Evolutionary conservation across 768 basidiomycete species (phyloP), one percentile per base, ranked within the genome.

Genomic region (Termitomyces titanicus): DNA sequence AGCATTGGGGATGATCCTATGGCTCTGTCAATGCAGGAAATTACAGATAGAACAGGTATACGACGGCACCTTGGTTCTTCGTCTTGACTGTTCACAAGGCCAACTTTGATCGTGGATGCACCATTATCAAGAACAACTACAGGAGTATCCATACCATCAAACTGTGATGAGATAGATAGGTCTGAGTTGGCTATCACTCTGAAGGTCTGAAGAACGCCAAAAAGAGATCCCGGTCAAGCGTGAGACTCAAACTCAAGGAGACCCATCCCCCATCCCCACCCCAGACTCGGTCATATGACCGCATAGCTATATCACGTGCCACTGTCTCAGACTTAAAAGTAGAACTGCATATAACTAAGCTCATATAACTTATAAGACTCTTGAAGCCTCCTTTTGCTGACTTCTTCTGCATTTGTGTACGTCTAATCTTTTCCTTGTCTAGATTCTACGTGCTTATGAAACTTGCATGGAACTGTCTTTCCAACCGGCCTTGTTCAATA

Each of bases 111-210:
- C 4, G 82, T 82, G 34, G 80, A 84, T 10, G 84, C 94, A 38
- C 94, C 94, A 66, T 96, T 98, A 69, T 98, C 94, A 43, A 96
- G 76, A 13, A 95, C 76, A 52, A 94, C 72, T 25, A 85, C 74
- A 12, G 66, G 52, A 47, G 48, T 33, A 47, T 57, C 48, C 61
- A 64, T 57, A 38, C 6, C 15, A 22, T 15, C 18, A 18, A 29
- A 24, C 18, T n/a, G 37, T 12, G 27, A 47, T 47, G 20, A n/a
- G n/a, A n/a, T 47, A 4, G 9, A 29, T 29, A 29, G 29, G 29
- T 29, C 29, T 29, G 9, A 29, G 29, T 29, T 29, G 29, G 29
- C 9, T 29, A 9, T 29, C 3, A 29, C 29, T 29, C 29, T 4
- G 29, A 29, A 9, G 9, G n/a, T n/a, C n/a, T n/a, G 29, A 29